These are phyloP conservation scores for Apostasia ramifera DNA, from an alignment of 106 monocot genomes.

Conservation along the genomic window DNA sequence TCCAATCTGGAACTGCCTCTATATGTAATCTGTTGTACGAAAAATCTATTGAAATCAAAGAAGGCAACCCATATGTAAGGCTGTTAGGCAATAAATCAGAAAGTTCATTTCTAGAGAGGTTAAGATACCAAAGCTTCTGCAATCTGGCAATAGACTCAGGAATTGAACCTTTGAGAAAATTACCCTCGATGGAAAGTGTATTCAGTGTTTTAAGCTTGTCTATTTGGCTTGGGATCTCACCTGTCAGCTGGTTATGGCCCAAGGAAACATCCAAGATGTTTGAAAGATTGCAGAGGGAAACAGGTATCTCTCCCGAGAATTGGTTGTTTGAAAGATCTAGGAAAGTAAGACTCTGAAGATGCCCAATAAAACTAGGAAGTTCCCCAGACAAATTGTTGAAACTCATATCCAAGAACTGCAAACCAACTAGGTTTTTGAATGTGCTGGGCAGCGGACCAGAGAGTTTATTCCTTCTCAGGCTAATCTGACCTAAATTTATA, in stretches of 20 bases:
- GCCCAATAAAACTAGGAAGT: slow-evolving; percentile 46
- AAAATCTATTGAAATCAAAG: slow-evolving; percentile 59
- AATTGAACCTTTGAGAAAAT: slow-evolving; percentile 51
- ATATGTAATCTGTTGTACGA: slow-evolving; percentile 56
- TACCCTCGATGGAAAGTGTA: slow-evolving; percentile 42
- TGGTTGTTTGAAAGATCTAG: slow-evolving; percentile 70
- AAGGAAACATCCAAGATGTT: slow-evolving; percentile 38
- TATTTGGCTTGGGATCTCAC: slow-evolving; percentile 48
- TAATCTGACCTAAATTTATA: slow-evolving; percentile 46
- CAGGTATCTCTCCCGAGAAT: slow-evolving; percentile 64
- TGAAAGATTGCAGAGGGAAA: slow-evolving; percentile 33
- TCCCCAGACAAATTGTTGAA: slow-evolving; percentile 48
- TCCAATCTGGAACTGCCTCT: slow-evolving; percentile 48
- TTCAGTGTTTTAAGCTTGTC: slow-evolving; percentile 44
- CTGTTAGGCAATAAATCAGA: slow-evolving; percentile 30
- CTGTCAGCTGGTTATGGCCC: slow-evolving; percentile 57
- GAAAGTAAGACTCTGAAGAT: slow-evolving; percentile 33
- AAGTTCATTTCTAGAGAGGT: slow-evolving; percentile 58
- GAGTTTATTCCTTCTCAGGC: slow-evolving; percentile 46
- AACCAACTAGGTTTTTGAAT: slow-evolving; percentile 21
- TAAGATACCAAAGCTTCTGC: slow-evolving; percentile 67
- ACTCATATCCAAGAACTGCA: slow-evolving; percentile 62
- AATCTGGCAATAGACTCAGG: slow-evolving; percentile 50
- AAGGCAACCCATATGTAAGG: slow-evolving; percentile 38
- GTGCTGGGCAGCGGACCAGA: slow-evolving; percentile 34